Evolutionary conservation across 208 protist genomes (phyloP), one percentile per base, ranked within the genome.

Genomic region (Crithidia sp.): DNA sequence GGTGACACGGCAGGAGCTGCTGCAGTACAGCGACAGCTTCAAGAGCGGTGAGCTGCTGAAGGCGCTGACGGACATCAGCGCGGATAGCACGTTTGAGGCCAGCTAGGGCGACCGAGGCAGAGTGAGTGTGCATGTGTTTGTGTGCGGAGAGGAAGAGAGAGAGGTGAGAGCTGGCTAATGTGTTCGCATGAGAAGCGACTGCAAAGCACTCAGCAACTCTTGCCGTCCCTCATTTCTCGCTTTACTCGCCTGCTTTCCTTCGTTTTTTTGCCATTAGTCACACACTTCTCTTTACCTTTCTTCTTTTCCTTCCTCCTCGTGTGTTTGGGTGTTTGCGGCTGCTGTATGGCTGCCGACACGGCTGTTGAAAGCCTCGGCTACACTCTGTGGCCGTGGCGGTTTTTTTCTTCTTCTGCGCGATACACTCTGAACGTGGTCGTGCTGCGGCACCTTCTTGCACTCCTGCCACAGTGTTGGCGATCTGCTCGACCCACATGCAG

Each of bases 1-100:
- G 88, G 91, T 93, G 45, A 88, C 85, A 54, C 81, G 91, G 14
- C 53, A 75, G 36, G 91, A 95, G 74, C 58, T 95, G 74, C 63
- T 69, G 55, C 85, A 93, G 68, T 95, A 95, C 70, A 41, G 67
- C n/a, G 72, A 82, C 16, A 67, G 67, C 19, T 95, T 95, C 79
- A 72, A 81, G 37, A 86, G 82, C 43, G 2, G 39, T 10, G 79
- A 83, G n/a, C 76, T 95, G 43, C 62, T 93, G n/a, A 67, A 85
- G 40, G 84, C 81, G 17, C 79, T 95, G 56, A 67, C 69, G 47
- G 91, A 95, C 68, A 92, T 95, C 56, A 76, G 88, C 39, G 80
- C 85, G 13, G 91, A 95, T 67, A 71, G 83, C 67, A 84, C 71
- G 16, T 95, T 94, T 83, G 90, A 93, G 45, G 13, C 41, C 55